Conservation (phyloP, 2,329 filamentous ascomycete species). For the Cladosporium sp. region DNA sequence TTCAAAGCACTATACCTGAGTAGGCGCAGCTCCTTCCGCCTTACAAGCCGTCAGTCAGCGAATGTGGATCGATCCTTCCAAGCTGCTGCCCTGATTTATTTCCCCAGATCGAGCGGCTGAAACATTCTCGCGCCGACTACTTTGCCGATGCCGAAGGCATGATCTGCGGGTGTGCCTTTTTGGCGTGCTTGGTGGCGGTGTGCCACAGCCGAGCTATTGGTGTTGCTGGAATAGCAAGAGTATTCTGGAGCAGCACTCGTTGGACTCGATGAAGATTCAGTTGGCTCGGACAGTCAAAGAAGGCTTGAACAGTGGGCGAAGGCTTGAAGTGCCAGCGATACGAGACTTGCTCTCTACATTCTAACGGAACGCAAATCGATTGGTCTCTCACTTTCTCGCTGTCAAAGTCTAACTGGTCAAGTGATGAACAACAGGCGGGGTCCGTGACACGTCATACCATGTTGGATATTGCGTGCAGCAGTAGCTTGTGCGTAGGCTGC, state of each 20-base stretch:
- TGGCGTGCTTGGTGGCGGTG: conserved; percentile 2
- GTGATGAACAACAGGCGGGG: neutral
- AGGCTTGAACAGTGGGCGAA: too few relatives aligned
- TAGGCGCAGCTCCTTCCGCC: neutral
- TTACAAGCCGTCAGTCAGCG: neutral
- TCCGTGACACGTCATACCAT: conserved; percentile 1
- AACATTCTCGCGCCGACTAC: neutral
- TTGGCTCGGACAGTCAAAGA: too few relatives aligned
- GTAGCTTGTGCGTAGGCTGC: neutral
- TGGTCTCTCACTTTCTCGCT: neutral
- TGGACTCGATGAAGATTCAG: too few relatives aligned
- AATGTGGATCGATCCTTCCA: conserved; percentile 3
- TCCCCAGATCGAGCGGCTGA: conserved; percentile 4
- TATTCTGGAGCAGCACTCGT: too few relatives aligned
- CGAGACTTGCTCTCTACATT: too few relatives aligned
- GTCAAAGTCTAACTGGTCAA: neutral
- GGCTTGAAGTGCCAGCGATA: too few relatives aligned
- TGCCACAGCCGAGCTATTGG: neutral
- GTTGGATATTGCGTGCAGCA: conserved; percentile 1
- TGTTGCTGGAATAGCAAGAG: too few relatives aligned
- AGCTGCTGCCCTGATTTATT: neutral
- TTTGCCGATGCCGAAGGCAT: conserved; percentile 9
- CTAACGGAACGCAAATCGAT: neutral
- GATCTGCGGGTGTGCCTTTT: conserved; percentile 1
- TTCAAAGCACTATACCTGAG: too few relatives aligned